Conservation (phyloP, 768 basidiomycete genomes). For the Mycena amicta region DNA sequence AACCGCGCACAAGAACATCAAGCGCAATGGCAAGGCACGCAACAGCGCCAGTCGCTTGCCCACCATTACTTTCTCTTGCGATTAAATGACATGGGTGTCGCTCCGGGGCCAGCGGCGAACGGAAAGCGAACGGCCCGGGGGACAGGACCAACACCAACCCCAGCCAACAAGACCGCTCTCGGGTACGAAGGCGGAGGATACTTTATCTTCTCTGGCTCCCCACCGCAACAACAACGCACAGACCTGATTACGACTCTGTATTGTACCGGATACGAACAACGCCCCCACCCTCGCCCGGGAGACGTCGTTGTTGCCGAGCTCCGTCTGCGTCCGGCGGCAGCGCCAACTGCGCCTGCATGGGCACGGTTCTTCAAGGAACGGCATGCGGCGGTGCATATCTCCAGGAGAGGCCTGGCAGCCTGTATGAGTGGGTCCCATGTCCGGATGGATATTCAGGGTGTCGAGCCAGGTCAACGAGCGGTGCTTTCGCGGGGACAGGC, state of each 20-base stretch:
- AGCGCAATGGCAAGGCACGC: too few relatives aligned
- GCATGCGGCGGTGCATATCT: conserved; percentile 24
- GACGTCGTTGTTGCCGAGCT: conserved; percentile 28
- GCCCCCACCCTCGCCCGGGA: conserved; percentile 7
- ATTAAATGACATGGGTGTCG: conserved; percentile 10
- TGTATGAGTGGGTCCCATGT: conserved; percentile 22
- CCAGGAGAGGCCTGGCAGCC: conserved; percentile 23
- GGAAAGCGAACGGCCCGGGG: background rate
- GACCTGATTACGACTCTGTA: conserved; percentile 26
- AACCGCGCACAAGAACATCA: background rate
- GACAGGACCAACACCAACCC: background rate
- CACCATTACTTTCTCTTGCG: conserved; percentile 24
- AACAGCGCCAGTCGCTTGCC: conserved; percentile 7
- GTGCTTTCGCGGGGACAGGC: conserved; percentile 23
- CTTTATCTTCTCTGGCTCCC: conserved; percentile 23
- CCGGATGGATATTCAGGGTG: conserved; percentile 3
- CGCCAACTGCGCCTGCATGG: conserved; percentile 15
- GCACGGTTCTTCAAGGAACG: conserved; percentile 25
- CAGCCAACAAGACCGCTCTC: background rate
- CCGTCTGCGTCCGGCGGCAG: conserved; percentile 15
- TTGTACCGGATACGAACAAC: conserved; percentile 26
- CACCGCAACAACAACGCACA: conserved; percentile 16
- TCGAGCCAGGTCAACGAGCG: conserved; percentile 1
- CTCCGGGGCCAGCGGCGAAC: background rate
- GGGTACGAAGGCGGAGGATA: conserved; percentile 25